Evolutionary conservation across 768 basidiomycete species (phyloP).

Genomic region (Suillus lakei): DNA sequence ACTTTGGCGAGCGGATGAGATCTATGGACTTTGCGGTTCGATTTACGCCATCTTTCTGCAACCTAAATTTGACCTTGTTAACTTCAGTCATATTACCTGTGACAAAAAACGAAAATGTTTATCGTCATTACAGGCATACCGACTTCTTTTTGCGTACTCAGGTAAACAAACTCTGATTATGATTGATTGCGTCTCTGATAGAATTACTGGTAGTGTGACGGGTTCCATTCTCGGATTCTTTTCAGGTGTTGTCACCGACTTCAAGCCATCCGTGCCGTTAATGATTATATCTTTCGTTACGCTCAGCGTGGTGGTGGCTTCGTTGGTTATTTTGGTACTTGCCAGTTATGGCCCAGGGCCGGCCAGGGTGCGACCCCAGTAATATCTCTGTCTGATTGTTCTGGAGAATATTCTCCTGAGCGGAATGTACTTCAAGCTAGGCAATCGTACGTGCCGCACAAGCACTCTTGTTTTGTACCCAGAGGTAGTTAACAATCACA

Average conservation of each 20-base stretch:
- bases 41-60: too few species aligned
- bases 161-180: too few species aligned
- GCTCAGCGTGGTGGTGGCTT: not conserved
- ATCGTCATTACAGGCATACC: too few species aligned
- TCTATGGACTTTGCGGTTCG: not conserved
- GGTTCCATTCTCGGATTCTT: not conserved
- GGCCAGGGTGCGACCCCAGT: not conserved
- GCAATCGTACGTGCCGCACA: not conserved
- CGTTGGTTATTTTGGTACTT: not conserved
- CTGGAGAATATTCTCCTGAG: not conserved
- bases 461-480: not conserved
- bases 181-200: not conserved
- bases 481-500: not conserved
- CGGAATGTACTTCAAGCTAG: not conserved
- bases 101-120: too few species aligned
- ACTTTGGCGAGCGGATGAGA: constrained; percentile 4
- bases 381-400: not conserved
- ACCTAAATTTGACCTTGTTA: too few species aligned
- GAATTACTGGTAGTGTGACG: not conserved
- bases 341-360: not conserved
- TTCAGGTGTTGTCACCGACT: not conserved
- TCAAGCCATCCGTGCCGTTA: not conserved
- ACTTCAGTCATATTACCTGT: too few species aligned
- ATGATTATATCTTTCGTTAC: not conserved
- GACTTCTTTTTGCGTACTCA: too few species aligned